phyloP scores from a whole-genome alignment of 1,284 basidiomycete species.

The Cystobasidium sp. region DNA sequence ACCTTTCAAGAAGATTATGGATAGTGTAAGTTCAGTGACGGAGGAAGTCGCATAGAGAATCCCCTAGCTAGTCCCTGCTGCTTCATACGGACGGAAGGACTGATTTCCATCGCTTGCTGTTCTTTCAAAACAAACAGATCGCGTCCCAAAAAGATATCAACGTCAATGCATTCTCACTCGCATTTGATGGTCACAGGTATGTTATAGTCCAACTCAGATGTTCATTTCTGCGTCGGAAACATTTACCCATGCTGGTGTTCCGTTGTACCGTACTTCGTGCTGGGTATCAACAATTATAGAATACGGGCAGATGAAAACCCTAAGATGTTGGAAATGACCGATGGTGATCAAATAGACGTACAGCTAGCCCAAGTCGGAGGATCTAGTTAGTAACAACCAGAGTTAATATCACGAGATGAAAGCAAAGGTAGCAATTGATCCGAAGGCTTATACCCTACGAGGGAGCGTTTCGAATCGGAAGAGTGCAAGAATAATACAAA shows the following conservation, averaged over 20 bases:
- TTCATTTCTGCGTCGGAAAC: background rate
- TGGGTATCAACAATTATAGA: background rate
- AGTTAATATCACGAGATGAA: too few relatives aligned
- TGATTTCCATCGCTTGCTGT: background rate
- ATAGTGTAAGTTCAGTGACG: constrained; percentile 7
- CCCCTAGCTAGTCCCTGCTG: background rate
- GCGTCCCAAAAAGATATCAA: constrained; percentile 33
- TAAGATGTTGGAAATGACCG: constrained; percentile 36
- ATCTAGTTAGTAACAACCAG: background rate
- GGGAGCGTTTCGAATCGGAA: too few relatives aligned
- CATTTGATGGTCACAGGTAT: constrained; percentile 35
- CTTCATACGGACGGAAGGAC: background rate
- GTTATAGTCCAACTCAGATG: background rate
- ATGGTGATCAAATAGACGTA: constrained; percentile 42
- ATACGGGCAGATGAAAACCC: constrained; percentile 29
- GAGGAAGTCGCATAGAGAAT: background rate
- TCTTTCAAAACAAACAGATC: constrained; percentile 7
- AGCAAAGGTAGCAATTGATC: too few relatives aligned
- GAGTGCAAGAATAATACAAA: background rate
- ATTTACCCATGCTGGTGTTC: background rate
- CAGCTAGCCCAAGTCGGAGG: constrained; percentile 40
- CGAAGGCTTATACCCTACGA: too few relatives aligned
- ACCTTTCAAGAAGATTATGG: constrained; percentile 34
- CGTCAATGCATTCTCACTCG: constrained; percentile 22
- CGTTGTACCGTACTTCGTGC: background rate